Percentiles rank a stretch among this genome's conserved stretches.
These are phyloP conservation scores for Hortaea sp. DNA, from an alignment of 2,329 filamentous ascomycete species.

Conservation along the genomic window DNA sequence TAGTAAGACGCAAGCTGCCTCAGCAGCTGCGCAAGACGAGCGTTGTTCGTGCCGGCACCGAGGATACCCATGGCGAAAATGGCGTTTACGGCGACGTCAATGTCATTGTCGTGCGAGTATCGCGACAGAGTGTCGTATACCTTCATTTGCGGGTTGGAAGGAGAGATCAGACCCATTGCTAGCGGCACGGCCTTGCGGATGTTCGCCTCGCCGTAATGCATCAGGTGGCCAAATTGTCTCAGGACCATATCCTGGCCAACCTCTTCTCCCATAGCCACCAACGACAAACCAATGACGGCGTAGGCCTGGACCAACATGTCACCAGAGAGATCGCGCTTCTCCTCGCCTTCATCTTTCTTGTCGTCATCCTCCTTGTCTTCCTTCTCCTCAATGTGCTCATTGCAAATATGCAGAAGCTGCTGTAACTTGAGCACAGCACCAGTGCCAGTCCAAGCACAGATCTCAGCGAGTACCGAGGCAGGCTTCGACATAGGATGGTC, in stretches of 20 bases:
- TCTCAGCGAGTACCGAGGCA: slow-evolving; percentile 87
- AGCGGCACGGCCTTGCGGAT: slow-evolving; percentile 93
- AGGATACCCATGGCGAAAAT: slow-evolving; percentile 99
- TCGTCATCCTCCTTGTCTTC: slow-evolving; percentile 60
- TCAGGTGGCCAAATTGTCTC: slow-evolving; percentile 91
- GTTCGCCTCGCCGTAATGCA: slow-evolving; percentile 98
- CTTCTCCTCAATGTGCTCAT: slow-evolving; percentile 89
- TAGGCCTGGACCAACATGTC: slow-evolving; percentile 94
- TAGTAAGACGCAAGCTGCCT: slow-evolving; percentile 96
- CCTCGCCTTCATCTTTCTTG: slow-evolving; percentile 37
- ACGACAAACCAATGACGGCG: slow-evolving; percentile 82
- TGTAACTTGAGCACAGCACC: slow-evolving; percentile 95
- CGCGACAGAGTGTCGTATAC: slow-evolving; percentile 95
- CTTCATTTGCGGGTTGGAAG: slow-evolving; percentile 99
- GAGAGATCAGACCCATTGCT: slow-evolving; percentile 91
- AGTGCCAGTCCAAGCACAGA: slow-evolving; percentile 96
- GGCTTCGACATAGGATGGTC: slow-evolving; percentile 95
- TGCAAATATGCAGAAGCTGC: slow-evolving; percentile 94
- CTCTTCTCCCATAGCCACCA: slow-evolving; percentile 97
- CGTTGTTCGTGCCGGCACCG: slow-evolving; percentile 96
- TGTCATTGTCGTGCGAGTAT: slow-evolving; percentile 98
- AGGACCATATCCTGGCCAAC: slow-evolving; percentile 98
- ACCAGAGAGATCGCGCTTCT: slow-evolving; percentile 55
- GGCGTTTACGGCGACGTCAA: slow-evolving; percentile 93
- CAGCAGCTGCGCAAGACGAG: slow-evolving; percentile 84